Conservation (phyloP, 768 basidiomycete genomes). For the Suillus tomentosus region DNA sequence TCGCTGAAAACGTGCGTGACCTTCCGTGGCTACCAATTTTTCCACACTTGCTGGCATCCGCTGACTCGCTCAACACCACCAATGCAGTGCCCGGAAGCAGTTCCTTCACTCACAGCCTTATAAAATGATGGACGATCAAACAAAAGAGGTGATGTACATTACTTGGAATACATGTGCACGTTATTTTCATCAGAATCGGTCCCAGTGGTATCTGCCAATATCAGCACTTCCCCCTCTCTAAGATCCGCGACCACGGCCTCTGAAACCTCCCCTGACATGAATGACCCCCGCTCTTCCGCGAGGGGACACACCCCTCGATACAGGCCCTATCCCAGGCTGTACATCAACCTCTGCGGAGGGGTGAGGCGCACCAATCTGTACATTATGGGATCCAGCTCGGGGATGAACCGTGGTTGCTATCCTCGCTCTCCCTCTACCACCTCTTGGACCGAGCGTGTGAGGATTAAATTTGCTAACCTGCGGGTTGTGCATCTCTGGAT, state of each 20-base stretch:
- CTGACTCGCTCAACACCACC: neutral
- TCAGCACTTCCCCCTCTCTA: constrained; percentile 7
- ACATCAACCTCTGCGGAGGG: constrained; percentile 8
- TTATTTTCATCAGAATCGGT: constrained; percentile 4
- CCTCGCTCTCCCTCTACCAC: constrained; percentile 33
- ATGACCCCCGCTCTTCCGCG: constrained; percentile 22
- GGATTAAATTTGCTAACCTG: constrained; percentile 28
- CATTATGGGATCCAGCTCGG: constrained; percentile 15
- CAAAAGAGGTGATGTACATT: constrained; percentile 5
- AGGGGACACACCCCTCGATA: constrained; percentile 13
- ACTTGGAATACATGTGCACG: constrained; percentile 8
- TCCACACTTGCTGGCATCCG: neutral
- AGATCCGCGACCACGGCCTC: constrained; percentile 19
- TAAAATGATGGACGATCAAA: neutral
- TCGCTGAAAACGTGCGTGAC: neutral
- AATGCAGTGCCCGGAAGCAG: neutral
- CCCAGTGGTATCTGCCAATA: neutral
- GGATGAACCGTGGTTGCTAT: constrained; percentile 26
- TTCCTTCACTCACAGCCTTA: neutral
- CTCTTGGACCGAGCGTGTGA: constrained; percentile 26
- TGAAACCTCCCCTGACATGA: constrained; percentile 9
- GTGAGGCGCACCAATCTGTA: constrained; percentile 10
- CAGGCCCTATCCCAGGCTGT: constrained; percentile 11
- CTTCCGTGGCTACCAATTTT: neutral
- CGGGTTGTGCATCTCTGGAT: constrained; percentile 35